Evolutionary conservation across 148 eudicot genomes (phyloP), one percentile per base, ranked within the genome.

Genomic region (Bassia scoparia): DNA sequence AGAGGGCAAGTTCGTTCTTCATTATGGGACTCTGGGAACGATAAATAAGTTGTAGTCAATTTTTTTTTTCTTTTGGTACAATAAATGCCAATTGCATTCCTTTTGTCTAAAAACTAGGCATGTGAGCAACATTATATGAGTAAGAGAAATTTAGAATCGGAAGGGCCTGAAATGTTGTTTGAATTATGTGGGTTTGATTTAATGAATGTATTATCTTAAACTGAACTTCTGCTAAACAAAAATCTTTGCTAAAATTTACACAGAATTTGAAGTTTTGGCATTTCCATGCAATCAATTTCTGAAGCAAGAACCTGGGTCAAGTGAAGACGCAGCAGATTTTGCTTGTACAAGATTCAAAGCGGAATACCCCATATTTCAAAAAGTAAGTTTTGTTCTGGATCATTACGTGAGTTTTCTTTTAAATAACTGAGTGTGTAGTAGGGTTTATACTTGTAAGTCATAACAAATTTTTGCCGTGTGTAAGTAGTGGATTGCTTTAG

Each of bases 211-310:
- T 15, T 27, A 0, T 30, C 17, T 60, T 34, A 26, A 29, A 12
- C 30, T 16, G 63, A 60, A 3, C 63, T 30, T 31, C n/a, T 12
- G 12, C 17, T 75, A 63, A 20, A 30, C 16, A 16, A 54, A 35
- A 20, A 23, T 49, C 20, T 17, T 20, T 61, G 43, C 33, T 44
- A 14, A 6, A 55, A 12, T 17, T 30, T 58, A 17, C 62, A 73
- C 71, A 93, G 98, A 82, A 68, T 87, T 93, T 70, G 98, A 93
- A 85, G 76, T 93, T 30, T 86, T 93, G 87, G 98, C 94, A 62
- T 93, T 93, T 70, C 98, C 98, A 5, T 93, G 98, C 84, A 93
- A 93, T 69, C 98, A 93, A 75, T 93, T 93, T 85, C 77, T 88
- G 77, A 69, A 80, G 53, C 98, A 93, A 90, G 98, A 93, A 70